Conservation (phyloP, 257 asterid species). For the Nicotiana knightiana region DNA sequence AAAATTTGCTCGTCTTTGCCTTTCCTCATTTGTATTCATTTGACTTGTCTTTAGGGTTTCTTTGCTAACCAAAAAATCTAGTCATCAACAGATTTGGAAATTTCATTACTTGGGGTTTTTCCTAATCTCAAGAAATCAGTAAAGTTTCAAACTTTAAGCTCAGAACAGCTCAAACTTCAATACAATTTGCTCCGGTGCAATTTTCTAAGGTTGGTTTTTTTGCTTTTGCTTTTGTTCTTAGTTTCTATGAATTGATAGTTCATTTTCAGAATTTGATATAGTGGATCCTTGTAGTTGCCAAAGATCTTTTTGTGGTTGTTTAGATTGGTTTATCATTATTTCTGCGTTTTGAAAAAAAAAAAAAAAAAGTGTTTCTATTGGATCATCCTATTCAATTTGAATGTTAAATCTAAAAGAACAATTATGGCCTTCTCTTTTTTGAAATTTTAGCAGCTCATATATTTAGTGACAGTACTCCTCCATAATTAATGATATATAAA, state of each 20-base stretch:
- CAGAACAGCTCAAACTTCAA: slow-evolving; percentile 12
- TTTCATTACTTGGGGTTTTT: slow-evolving; percentile 12
- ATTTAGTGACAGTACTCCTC: not conserved
- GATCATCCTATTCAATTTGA: slow-evolving; percentile 1
- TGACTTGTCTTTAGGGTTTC: slow-evolving; percentile 46
- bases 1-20: slow-evolving; percentile 28
- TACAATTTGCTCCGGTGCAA: slow-evolving; percentile 23
- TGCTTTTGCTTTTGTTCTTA: not conserved
- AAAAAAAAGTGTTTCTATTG: not conserved
- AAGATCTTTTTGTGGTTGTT: not conserved
- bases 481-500: not conserved
- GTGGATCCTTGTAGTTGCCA: not conserved
- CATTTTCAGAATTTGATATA: not conserved
- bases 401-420: not conserved
- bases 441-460: not conserved
- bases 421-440: not conserved
- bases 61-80: slow-evolving; percentile 12
- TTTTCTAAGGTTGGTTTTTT: slow-evolving; percentile 29
- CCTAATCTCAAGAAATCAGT: slow-evolving; percentile 13
- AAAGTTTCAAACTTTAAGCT: slow-evolving; percentile 18
- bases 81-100: not conserved
- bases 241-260: not conserved
- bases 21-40: slow-evolving; percentile 41
- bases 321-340: not conserved
- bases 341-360: not conserved